Evolutionary conservation across 2,329 filamentous ascomycete species (phyloP).

Genomic region (Colletotrichum truncatum): DNA sequence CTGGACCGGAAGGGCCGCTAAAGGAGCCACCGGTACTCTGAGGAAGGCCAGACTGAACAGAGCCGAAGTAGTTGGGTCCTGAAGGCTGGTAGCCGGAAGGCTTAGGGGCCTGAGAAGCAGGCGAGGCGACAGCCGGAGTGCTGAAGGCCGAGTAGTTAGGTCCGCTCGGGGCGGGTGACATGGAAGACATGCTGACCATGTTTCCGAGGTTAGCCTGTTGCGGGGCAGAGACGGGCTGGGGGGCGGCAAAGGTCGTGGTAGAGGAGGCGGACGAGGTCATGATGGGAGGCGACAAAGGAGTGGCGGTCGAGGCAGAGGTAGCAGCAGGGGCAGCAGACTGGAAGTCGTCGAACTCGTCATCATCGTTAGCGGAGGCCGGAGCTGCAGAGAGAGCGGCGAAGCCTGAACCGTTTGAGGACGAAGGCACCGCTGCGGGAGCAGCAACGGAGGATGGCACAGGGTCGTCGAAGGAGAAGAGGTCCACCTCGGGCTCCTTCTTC

Average conservation of each 20-base stretch:
- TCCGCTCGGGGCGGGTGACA: slow-evolving; percentile 74
- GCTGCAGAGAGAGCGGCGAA: slow-evolving; percentile 54
- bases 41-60: slow-evolving; percentile 64
- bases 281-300: slow-evolving; percentile 57
- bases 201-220: slow-evolving; percentile 83
- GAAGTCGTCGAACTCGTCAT: slow-evolving; percentile 97
- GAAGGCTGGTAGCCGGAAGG: slow-evolving; percentile 76
- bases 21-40: slow-evolving; percentile 35
- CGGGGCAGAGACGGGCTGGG: slow-evolving; percentile 84
- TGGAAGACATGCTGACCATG: slow-evolving; percentile 81
- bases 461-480: slow-evolving; percentile 94
- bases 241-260: slow-evolving; percentile 78
- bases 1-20: slow-evolving; percentile 41
- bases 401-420: slow-evolving; percentile 55
- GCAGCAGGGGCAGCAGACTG: slow-evolving; percentile 77
- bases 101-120: slow-evolving; percentile 58
- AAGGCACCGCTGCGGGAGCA: slow-evolving; percentile 49
- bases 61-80: slow-evolving; percentile 95
- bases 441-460: slow-evolving; percentile 62
- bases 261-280: slow-evolving; percentile 63
- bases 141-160: slow-evolving; percentile 73
- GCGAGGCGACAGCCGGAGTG: slow-evolving; percentile 52
- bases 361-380: slow-evolving; percentile 51
- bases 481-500: slow-evolving; percentile 87
- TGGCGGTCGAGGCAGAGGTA: slow-evolving; percentile 55